phyloP scores from a whole-genome alignment of 768 basidiomycete genomes.

The Phlebiopsis flavidoalba region DNA sequence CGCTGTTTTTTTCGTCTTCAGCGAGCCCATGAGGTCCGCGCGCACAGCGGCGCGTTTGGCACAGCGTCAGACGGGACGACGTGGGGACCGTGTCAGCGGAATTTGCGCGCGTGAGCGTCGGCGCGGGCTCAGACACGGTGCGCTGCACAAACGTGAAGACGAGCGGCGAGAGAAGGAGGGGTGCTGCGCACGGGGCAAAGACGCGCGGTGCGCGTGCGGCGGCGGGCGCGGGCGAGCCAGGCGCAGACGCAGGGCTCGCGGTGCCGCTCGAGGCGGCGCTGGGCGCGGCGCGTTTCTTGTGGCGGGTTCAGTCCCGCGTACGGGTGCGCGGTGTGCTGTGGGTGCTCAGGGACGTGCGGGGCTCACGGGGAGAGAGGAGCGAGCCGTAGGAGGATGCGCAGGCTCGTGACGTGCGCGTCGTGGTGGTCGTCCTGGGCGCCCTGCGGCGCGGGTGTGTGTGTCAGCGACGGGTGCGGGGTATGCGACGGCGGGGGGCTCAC shows the following conservation, averaged over 20 bases:
- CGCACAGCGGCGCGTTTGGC: constrained; percentile 23
- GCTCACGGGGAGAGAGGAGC: constrained; percentile 55
- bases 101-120: constrained; percentile 1
- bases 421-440: constrained; percentile 22
- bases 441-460: background rate
- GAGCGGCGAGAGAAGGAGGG: background rate
- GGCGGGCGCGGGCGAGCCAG: constrained; percentile 3
- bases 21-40: constrained; percentile 50
- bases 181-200: background rate
- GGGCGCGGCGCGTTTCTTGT: constrained; percentile 22
- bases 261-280: constrained; percentile 19
- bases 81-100: background rate
- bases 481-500: background rate
- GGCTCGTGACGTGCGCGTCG: constrained; percentile 25
- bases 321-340: constrained; percentile 6
- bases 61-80: background rate
- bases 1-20: constrained; percentile 61
- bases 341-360: constrained; percentile 1
- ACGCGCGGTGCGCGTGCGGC: background rate
- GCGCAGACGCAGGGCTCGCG: constrained; percentile 18
- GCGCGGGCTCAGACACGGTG: constrained; percentile 1
- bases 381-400: constrained; percentile 55
- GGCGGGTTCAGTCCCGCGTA: background rate
- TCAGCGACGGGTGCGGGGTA: background rate
- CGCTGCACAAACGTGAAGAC: background rate